These are phyloP conservation scores for Tetradesmus obliquus DNA, from an alignment of 139 green algal species.

Conservation along the genomic window DNA sequence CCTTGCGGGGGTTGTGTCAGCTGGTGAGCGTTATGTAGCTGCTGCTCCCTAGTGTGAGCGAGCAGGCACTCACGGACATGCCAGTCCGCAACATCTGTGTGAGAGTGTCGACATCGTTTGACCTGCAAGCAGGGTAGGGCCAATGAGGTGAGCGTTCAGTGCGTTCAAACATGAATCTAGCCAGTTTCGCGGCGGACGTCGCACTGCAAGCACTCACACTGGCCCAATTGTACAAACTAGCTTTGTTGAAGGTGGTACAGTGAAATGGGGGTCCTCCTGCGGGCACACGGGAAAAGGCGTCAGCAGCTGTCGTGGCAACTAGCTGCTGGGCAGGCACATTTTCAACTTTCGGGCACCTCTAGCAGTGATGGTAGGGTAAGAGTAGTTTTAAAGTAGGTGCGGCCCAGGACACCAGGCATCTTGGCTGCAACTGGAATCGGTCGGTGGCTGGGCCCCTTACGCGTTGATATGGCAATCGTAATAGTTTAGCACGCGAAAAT, in stretches of 20 bases:
- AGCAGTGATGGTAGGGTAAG: slow-evolving; percentile 24
- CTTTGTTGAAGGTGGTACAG: slow-evolving; percentile 44
- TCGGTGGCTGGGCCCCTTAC: background rate
- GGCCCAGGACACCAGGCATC: slow-evolving; percentile 31
- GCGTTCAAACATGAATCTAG: background rate
- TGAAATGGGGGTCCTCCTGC: slow-evolving; percentile 32
- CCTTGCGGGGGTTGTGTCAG: background rate
- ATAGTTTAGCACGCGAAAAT: background rate
- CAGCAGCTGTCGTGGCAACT: background rate
- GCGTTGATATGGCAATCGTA: background rate
- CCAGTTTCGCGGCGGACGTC: background rate
- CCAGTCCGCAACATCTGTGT: slow-evolving; percentile 74
- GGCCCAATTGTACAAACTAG: slow-evolving; percentile 85
- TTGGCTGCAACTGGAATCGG: background rate
- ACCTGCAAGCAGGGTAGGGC: slow-evolving; percentile 27
- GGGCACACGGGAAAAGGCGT: background rate
- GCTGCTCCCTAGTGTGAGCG: background rate
- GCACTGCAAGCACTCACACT: slow-evolving; percentile 8
- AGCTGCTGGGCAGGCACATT: background rate
- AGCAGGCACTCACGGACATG: slow-evolving; percentile 69
- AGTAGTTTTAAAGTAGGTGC: slow-evolving; percentile 31
- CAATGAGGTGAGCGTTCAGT: background rate
- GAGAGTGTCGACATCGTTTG: slow-evolving; percentile 72
- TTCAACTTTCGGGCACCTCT: background rate
- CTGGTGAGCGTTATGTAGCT: slow-evolving; percentile 34